phyloP scores from a whole-genome alignment of 306 rosid species.

The Sindora glabra region DNA sequence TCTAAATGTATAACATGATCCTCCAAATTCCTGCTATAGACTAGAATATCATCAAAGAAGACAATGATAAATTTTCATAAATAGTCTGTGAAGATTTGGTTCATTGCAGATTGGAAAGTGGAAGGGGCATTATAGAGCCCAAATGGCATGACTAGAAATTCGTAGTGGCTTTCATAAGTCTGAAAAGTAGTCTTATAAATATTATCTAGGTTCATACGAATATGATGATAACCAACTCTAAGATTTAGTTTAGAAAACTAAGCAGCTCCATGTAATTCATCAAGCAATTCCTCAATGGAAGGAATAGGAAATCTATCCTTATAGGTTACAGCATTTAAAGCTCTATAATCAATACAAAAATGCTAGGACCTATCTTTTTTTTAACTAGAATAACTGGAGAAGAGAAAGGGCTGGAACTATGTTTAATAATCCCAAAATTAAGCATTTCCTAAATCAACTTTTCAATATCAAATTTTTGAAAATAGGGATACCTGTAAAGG shows the following conservation, averaged over 20 bases:
- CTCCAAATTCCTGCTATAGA: background rate
- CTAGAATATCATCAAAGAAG: background rate
- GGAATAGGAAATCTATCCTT: background rate
- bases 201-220: background rate
- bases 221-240: background rate
- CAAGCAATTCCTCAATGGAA: background rate
- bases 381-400: too few species aligned
- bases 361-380: background rate
- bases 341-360: background rate
- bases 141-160: background rate
- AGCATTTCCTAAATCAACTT: too few species aligned
- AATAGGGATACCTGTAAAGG: too few species aligned
- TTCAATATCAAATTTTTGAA: too few species aligned
- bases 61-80: background rate
- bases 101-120: too few species aligned
- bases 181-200: background rate
- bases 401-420: too few species aligned
- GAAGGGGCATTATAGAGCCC: background rate
- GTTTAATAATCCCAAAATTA: too few species aligned
- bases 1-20: background rate
- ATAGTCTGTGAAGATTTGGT: background rate
- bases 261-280: background rate
- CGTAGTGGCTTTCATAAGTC: conserved; percentile 11
- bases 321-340: background rate
- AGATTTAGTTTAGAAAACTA: background rate